phyloP scores from a whole-genome alignment of 2,329 filamentous ascomycete species.

The Tolypocladium sp. region DNA sequence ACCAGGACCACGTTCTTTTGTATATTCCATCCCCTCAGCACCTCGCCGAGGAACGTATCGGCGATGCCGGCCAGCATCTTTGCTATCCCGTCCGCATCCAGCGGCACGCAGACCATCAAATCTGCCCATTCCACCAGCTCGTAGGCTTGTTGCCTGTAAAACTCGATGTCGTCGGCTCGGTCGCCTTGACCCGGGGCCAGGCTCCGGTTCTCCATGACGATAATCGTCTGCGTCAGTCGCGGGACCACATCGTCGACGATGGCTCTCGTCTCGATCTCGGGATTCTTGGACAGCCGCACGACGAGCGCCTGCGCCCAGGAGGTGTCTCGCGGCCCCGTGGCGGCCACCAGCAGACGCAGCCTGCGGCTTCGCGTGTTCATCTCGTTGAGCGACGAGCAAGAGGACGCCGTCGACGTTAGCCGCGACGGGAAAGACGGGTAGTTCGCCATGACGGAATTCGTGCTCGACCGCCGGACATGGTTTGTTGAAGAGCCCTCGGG shows the following conservation, averaged over 20 bases:
- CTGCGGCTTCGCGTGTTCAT: constrained; percentile 30
- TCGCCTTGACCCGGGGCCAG: constrained; percentile 20
- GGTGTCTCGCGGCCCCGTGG: constrained; percentile 56
- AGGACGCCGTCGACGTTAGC: constrained; percentile 19
- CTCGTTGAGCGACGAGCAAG: constrained; percentile 27
- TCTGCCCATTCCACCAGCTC: constrained; percentile 83
- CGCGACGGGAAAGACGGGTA: constrained; percentile 19
- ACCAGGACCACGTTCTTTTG: constrained; percentile 78
- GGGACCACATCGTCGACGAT: constrained; percentile 58
- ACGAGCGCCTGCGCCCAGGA: constrained; percentile 58
- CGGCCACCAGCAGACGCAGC: constrained; percentile 53
- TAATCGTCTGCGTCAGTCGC: constrained; percentile 53
- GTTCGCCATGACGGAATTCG: constrained; percentile 21
- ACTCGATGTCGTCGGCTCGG: constrained; percentile 39
- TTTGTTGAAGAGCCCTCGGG: constrained; percentile 2
- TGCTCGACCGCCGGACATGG: constrained; percentile 18
- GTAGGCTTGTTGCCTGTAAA: constrained; percentile 40
- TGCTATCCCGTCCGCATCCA: constrained; percentile 75
- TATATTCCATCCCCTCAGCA: constrained; percentile 78
- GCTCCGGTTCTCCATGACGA: constrained; percentile 47
- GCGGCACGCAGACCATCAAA: constrained; percentile 72
- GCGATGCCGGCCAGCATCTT: constrained; percentile 82
- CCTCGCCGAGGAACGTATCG: constrained; percentile 70
- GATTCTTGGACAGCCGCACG: constrained; percentile 56
- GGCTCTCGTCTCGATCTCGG: constrained; percentile 51